Conservation (phyloP, 257 asterid species). For the Anisodus acutangulus region DNA sequence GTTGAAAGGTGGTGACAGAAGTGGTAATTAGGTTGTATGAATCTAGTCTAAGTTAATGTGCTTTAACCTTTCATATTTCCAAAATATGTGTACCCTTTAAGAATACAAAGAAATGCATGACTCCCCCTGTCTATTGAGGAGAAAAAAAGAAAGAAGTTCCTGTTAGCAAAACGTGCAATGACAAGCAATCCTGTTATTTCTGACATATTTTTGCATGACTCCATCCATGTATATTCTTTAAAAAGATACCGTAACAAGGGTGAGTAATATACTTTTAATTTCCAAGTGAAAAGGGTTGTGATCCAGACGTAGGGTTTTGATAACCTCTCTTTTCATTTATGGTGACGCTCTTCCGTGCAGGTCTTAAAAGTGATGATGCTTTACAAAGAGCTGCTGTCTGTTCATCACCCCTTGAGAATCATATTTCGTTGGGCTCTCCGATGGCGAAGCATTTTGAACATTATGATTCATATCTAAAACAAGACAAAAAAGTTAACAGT, state of each 20-base stretch:
- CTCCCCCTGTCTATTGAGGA: background rate
- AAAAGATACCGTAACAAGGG: background rate
- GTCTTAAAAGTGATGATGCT: conserved; percentile 59
- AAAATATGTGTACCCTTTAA: background rate
- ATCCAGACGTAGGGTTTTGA: conserved; percentile 15
- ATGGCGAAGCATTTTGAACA: conserved; percentile 58
- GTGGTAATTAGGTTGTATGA: conserved; percentile 21
- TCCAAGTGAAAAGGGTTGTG: conserved; percentile 15
- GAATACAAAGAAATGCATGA: conserved; percentile 25
- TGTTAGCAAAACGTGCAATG: background rate
- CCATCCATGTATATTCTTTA: conserved; percentile 2
- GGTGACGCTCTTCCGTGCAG: conserved; percentile 46
- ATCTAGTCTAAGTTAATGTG: background rate
- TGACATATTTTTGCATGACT: background rate
- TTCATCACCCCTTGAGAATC: conserved; percentile 64
- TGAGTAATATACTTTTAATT: conserved; percentile 7
- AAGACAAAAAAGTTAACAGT: conserved; percentile 57
- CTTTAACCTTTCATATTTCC: conserved; percentile 3
- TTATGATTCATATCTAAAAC: conserved; percentile 61
- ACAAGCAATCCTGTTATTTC: background rate
- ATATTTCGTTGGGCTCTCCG: conserved; percentile 57
- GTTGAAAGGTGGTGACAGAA: conserved; percentile 26
- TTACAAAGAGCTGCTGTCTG: conserved; percentile 51
- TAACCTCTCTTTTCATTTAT: conserved; percentile 1
- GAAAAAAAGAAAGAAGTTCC: background rate